Conservation (phyloP, 257 asterid species). For the Forsythia suspensa region DNA sequence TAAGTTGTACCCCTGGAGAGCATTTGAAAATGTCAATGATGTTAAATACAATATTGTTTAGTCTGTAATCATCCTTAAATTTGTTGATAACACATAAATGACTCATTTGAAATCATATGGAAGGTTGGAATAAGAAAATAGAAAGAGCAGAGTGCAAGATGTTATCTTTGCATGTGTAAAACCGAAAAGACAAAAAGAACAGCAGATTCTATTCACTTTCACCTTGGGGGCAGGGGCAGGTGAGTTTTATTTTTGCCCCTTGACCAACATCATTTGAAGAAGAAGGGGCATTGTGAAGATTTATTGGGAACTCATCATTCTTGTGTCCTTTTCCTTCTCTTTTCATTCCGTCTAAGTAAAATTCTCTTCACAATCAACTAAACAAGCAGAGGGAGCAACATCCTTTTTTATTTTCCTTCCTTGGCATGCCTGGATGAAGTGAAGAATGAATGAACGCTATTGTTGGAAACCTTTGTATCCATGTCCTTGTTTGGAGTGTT, state of each 20-base stretch:
- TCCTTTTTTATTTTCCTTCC: background rate
- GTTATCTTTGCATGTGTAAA: background rate
- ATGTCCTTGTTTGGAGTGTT: background rate
- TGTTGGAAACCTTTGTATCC: background rate
- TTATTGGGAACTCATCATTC: background rate
- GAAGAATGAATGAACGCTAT: background rate
- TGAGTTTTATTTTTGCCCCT: background rate
- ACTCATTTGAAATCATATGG: background rate
- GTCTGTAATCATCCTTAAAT: background rate
- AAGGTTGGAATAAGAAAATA: background rate
- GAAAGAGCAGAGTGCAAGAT: constrained; percentile 7
- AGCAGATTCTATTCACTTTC: background rate
- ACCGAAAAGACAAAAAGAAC: background rate
- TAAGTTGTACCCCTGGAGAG: background rate
- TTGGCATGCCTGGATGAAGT: constrained; percentile 1
- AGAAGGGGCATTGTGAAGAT: background rate
- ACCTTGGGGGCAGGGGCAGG: background rate
- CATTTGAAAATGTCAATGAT: background rate
- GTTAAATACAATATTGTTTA: background rate
- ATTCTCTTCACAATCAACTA: constrained; percentile 10
- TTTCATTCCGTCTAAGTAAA: background rate
- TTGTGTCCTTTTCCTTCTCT: background rate
- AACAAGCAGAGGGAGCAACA: background rate
- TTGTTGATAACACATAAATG: constrained; percentile 2
- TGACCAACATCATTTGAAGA: background rate